These are phyloP conservation scores for Psilocybe subaeruginosa DNA, from an alignment of 768 basidiomycete species.

Conservation along the genomic window DNA sequence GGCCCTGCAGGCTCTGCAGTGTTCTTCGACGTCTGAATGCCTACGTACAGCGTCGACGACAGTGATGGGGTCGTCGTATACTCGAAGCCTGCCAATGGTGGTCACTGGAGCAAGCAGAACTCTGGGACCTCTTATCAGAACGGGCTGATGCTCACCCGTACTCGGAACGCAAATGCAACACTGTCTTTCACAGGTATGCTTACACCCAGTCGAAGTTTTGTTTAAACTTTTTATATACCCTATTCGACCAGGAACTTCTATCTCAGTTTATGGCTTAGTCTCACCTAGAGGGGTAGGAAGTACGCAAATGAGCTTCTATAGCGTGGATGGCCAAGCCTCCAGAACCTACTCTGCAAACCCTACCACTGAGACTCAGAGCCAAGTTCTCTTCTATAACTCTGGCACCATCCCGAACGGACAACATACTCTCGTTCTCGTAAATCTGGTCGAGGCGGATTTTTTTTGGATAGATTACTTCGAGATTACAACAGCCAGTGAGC, in stretches of 20 bases:
- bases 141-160: slow-evolving; percentile 8
- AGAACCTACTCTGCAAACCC: neutral
- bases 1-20: neutral
- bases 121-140: neutral
- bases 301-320: slow-evolving; percentile 5
- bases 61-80: slow-evolving; percentile 4
- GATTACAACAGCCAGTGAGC: neutral
- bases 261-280: slow-evolving; percentile 10
- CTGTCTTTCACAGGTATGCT: slow-evolving; percentile 12
- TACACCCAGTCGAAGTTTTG: neutral
- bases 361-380: neutral
- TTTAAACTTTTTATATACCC: neutral
- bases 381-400: slow-evolving; percentile 9
- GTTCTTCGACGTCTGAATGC: neutral
- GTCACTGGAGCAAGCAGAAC: slow-evolving; percentile 10
- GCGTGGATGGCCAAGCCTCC: neutral
- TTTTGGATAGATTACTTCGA: slow-evolving; percentile 12
- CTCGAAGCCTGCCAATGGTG: slow-evolving; percentile 10
- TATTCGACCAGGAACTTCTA: slow-evolving; percentile 6
- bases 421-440: slow-evolving; percentile 4
- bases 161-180: slow-evolving; percentile 8
- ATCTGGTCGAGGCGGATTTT: slow-evolving; percentile 10
- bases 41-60: slow-evolving; percentile 5
- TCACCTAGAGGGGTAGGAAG: slow-evolving; percentile 3
- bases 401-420: slow-evolving; percentile 6